Evolutionary conservation across 352 stramenopile genomes (phyloP), one percentile per base, ranked within the genome.

Genomic region (Pythium dissotocum): DNA sequence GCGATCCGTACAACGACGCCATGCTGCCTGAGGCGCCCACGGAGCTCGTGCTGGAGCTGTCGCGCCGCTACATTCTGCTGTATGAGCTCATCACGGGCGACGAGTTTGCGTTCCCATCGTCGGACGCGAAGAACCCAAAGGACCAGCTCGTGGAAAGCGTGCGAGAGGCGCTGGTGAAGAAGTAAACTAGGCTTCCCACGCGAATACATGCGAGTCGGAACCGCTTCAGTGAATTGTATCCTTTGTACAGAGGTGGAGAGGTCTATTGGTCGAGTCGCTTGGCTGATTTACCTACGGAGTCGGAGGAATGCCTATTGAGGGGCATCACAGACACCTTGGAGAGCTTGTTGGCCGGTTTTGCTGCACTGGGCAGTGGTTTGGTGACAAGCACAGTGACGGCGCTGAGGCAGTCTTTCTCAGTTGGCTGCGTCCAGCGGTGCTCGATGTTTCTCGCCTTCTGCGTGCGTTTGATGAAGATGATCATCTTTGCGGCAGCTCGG

Each of bases 71-170:
- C 83, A 98, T 99, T 62, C 79, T 98, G 72, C 88, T 99, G 21
- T 99, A 98, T 82, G 97, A 99, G 77, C 97, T 98, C 58, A 99
- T 99, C 73, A 99, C 98, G 53, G 97, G 97, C 65, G 82, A 98
- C 35, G 67, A 82, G 14, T 99, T 99, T 76, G 80, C 88, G 46
- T 98, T 99, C 71, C 84, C 83, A 2, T 58, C 72, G 14, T 59
- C 44, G 0, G 63, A 62, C 1, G 55, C 54, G 28, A 64, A 38
- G 18, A 65, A 48, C 51, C 55, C 76, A 61, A 54, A 81, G 79
- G 60, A 88, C 30, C 65, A 85, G 54, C 71, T 91, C 7, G 68
- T 87, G 4, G 71, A 87, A 60, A 75, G 77, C n/a, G 67, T 90
- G 52, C 71, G 78, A 16, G 65, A 63, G 51, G 64, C 70, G 0